phyloP scores from a whole-genome alignment of 768 basidiomycete genomes.

The Tulasnella sp. region DNA sequence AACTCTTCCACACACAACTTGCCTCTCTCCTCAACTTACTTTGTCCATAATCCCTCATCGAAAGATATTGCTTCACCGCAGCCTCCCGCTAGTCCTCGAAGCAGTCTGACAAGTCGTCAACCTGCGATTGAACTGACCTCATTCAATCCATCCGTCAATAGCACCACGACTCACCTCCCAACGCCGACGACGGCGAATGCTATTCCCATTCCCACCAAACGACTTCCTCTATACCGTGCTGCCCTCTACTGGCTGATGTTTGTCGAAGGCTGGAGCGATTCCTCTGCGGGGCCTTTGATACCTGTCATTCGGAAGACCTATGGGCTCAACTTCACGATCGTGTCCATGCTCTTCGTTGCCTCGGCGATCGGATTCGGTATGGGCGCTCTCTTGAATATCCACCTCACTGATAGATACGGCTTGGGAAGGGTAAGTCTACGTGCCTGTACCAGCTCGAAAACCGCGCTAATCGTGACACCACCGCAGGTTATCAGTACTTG shows the following conservation, averaged over 20 bases:
- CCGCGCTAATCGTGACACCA: too few species aligned
- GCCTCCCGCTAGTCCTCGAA: too few species aligned
- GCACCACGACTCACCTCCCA: neutral
- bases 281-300: neutral
- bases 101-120: too few species aligned
- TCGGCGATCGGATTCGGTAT: neutral
- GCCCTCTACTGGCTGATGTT: neutral
- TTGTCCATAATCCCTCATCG: too few species aligned
- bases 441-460: too few species aligned
- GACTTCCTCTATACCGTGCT: neutral
- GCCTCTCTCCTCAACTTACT: too few species aligned
- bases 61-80: too few species aligned
- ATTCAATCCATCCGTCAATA: too few species aligned
- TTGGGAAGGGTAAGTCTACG: neutral
- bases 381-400: conserved; percentile 1
- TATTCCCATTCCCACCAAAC: neutral
- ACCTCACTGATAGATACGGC: conserved; percentile 6
- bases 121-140: too few species aligned
- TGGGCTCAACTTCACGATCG: neutral
- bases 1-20: too few species aligned
- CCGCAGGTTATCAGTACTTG: neutral
- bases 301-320: conserved; percentile 3
- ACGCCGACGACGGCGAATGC: neutral
- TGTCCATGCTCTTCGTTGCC: conserved; percentile 9
- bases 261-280: conserved; percentile 4